Evolutionary conservation across 768 basidiomycete genomes (phyloP).

Genomic region (Rhodotorula taiwanensis): DNA sequence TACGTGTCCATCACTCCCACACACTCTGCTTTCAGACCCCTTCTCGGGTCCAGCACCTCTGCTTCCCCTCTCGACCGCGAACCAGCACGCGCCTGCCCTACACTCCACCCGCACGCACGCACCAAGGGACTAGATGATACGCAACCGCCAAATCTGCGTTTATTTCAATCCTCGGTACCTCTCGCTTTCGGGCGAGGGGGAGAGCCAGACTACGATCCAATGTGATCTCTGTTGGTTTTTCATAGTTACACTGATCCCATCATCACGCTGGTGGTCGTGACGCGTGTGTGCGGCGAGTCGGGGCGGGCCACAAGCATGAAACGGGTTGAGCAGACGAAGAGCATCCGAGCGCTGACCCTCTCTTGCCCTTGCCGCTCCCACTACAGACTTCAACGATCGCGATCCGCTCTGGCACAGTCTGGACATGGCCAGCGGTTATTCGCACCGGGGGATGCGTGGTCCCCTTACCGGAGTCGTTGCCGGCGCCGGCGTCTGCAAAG

Average conservation of each 20-base stretch:
- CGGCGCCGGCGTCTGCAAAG: too few relatives aligned
- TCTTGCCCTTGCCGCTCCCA: too few relatives aligned
- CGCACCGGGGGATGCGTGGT: not conserved
- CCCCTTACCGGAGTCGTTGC: not conserved
- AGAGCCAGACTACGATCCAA: conserved; percentile 23
- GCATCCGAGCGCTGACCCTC: conserved; percentile 1
- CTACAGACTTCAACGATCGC: not conserved
- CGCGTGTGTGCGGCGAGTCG: too few relatives aligned
- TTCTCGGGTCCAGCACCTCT: too few relatives aligned
- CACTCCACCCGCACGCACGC: not conserved
- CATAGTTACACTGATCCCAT: conserved; percentile 34
- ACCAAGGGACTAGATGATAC: conserved; percentile 19
- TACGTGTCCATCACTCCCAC: too few relatives aligned
- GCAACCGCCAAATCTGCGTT: conserved; percentile 34
- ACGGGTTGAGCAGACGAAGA: too few relatives aligned
- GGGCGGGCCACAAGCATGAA: too few relatives aligned
- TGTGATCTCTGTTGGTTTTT: conserved; percentile 22
- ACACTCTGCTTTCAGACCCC: too few relatives aligned
- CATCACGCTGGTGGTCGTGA: too few relatives aligned
- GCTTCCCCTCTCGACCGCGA: too few relatives aligned
- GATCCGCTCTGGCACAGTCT: not conserved
- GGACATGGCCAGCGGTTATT: too few relatives aligned
- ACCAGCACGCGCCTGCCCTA: too few relatives aligned
- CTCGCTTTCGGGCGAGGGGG: not conserved
- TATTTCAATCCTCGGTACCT: conserved; percentile 24